Conservation (phyloP, 495 filamentous ascomycete genomes). For the Aspergillus steynii region DNA sequence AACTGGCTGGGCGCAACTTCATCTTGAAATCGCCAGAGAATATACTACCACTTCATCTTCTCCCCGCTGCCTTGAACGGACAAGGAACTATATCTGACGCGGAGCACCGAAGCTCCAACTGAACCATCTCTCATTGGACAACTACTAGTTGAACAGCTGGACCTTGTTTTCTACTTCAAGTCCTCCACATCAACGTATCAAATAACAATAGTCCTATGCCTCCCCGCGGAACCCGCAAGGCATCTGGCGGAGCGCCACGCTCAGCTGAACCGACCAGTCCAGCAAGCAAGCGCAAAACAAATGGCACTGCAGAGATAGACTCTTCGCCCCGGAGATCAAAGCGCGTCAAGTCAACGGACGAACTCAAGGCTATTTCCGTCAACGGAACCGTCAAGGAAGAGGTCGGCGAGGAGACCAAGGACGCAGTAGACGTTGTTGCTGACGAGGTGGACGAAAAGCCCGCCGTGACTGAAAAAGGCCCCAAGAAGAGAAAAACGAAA, state of each 20-base stretch:
- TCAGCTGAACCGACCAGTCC: slow-evolving; percentile 9
- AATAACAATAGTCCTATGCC: slow-evolving; percentile 17
- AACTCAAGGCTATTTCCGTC: slow-evolving; percentile 16
- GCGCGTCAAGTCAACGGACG: slow-evolving; percentile 32
- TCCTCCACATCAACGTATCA: too few species aligned
- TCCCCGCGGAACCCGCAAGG: slow-evolving; percentile 22
- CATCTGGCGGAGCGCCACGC: slow-evolving; percentile 6
- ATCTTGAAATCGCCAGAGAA: too few species aligned
- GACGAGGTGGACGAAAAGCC: slow-evolving; percentile 21
- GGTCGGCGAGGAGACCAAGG: slow-evolving; percentile 13
- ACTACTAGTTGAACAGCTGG: too few species aligned
- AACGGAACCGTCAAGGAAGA: slow-evolving; percentile 24
- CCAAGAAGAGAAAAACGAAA: slow-evolving; percentile 38
- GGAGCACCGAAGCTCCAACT: too few species aligned
- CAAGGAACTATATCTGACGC: too few species aligned
- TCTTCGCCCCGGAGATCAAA: slow-evolving; percentile 41
- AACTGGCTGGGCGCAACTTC: too few species aligned
- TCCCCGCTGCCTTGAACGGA: too few species aligned
- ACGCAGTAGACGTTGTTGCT: slow-evolving; percentile 1
- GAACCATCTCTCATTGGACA: too few species aligned
- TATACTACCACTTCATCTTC: too few species aligned
- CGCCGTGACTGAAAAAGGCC: slow-evolving; percentile 19
- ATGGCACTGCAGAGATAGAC: slow-evolving; percentile 25
- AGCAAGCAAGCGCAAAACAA: slow-evolving; percentile 24
- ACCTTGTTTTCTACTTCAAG: too few species aligned